These are phyloP conservation scores for Allium cepa DNA, from an alignment of 106 monocot genomes.

Conservation along the genomic window DNA sequence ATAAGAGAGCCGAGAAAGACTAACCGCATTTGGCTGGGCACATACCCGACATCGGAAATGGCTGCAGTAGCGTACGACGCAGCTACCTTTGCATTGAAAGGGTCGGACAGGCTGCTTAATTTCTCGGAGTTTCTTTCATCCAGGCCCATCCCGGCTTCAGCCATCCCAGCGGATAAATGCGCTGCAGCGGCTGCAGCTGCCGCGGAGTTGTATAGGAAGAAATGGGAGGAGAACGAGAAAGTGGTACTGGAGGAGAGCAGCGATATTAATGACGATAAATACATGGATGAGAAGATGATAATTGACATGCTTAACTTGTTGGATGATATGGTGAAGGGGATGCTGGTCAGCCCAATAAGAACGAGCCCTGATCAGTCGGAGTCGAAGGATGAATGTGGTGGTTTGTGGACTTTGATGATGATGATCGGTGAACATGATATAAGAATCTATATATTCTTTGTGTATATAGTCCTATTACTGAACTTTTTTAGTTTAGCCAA, in stretches of 20 bases:
- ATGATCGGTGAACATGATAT: no score
- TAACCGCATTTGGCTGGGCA: slow-evolving; percentile 86
- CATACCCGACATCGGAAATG: slow-evolving; percentile 68
- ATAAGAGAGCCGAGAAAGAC: slow-evolving; percentile 78
- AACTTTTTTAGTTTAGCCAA: no score
- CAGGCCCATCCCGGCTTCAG: slow-evolving; percentile 33
- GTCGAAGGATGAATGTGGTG: slow-evolving; percentile 33
- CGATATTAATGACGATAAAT: slow-evolving; percentile 1
- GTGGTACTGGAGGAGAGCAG: no score
- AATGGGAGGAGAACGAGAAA: not conserved
- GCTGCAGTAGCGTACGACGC: slow-evolving; percentile 85
- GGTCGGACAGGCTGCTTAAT: slow-evolving; percentile 59
- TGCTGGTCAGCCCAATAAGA: slow-evolving; percentile 91
- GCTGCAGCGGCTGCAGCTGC: slow-evolving; percentile 37
- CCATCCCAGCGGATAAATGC: slow-evolving; percentile 49
- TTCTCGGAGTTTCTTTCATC: slow-evolving; percentile 36
- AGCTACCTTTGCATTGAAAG: slow-evolving; percentile 59
- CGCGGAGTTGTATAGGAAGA: not conserved
- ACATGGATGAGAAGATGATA: slow-evolving; percentile 79
- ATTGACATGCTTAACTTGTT: slow-evolving; percentile 71
- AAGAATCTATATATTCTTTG: no score
- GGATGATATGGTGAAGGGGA: slow-evolving; percentile 80
- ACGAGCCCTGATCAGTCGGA: slow-evolving; percentile 32
- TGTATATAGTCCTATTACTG: no score
- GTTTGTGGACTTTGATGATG: slow-evolving; percentile 42